Base-by-base conservation (phyloP, 2,329 filamentous ascomycete genomes). In the Stagonosporopsis vannaccii region DNA sequence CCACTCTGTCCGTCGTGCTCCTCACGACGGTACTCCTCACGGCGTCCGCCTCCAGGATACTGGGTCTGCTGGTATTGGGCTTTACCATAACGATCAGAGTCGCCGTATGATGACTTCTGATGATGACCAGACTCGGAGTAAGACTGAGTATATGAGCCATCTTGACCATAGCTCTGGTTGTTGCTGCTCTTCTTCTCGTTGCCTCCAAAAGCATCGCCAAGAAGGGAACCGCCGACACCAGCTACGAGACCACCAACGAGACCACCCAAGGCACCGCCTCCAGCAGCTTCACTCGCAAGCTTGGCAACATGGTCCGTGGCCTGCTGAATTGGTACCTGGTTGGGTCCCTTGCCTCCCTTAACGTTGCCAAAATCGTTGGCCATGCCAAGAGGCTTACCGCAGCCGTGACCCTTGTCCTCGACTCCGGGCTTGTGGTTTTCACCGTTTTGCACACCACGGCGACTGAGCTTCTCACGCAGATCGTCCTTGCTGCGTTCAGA, bases 351-450 rank as follows among this genome's bases (percentile, higher is more conserved):
- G 17, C 77, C 70, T 65, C 76, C 49, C 60, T 73, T 55, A 62
- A 68, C 49, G 22, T 66, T 68, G 39, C 52, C 43, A 22, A 75
- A 69, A 59, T 72, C 84, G 77, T 90, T 92, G 60, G 87, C 86
- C 85, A 96, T 90, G 61, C 87, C 85, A 11, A 97, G 81, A 15
- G 87, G 86, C 76, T 92, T 92, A 58, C 90, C 87, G 70, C 92
- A 96, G 47, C 92, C 92, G 72, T 97, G 91, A 6, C 93, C 93
- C 48, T 85, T 88, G 75, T 97, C 92, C 15, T 92, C 79, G 11
- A 94, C 89, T 25, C 91, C 91, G 66, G 91, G 87, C 76, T 91
- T 94, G 79, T 97, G 93, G 76, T 97, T 97, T 58, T 88, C 82
- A 15, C 90, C 90, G 42, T 85, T 81, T 73, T 87, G 75, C 45